A percentile compares a stretch with the other conserved stretches of the same genome.
Conservation (phyloP, 1,139 yeast species). For the Saccharomyces hybrid region DNA sequence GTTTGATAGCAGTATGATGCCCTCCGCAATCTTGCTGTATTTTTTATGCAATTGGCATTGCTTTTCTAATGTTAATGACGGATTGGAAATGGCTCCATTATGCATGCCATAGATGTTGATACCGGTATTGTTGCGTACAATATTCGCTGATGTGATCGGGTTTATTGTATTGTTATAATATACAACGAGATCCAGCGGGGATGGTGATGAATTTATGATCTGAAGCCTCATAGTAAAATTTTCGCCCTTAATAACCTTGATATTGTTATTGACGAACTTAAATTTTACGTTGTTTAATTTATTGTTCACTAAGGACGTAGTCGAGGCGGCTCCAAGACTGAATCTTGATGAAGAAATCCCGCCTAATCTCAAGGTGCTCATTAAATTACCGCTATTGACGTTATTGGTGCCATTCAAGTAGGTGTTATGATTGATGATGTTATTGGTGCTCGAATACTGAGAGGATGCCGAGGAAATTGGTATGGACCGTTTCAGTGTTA, state of each 20-base stretch:
- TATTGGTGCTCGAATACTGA: background rate
- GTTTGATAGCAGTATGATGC: slow-evolving; percentile 29
- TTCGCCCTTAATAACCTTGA: slow-evolving; percentile 18
- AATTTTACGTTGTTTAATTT: slow-evolving; percentile 22
- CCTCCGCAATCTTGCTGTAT: slow-evolving; percentile 20
- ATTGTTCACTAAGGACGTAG: slow-evolving; percentile 17
- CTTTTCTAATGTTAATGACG: slow-evolving; percentile 14
- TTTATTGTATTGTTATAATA: slow-evolving; percentile 21
- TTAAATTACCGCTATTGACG: background rate
- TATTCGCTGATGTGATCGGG: slow-evolving; percentile 5
- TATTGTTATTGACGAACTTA: slow-evolving; percentile 19
- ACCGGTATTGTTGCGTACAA: background rate
- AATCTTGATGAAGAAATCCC: slow-evolving; percentile 8
- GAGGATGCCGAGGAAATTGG: slow-evolving; percentile 13
- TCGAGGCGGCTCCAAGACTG: slow-evolving; percentile 11
- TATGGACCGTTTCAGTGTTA: slow-evolving; percentile 21
- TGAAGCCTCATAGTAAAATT: slow-evolving; percentile 24
- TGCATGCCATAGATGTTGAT: background rate
- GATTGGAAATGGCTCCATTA: background rate
- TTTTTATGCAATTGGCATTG: slow-evolving; percentile 19
- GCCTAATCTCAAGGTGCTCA: background rate
- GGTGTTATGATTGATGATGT: background rate
- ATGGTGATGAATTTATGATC: slow-evolving; percentile 22
- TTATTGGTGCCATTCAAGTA: background rate
- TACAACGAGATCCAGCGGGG: slow-evolving; percentile 24